Evolutionary conservation across 1,139 yeast genomes (phyloP).

Genomic region (Protomyces pachydermus): DNA sequence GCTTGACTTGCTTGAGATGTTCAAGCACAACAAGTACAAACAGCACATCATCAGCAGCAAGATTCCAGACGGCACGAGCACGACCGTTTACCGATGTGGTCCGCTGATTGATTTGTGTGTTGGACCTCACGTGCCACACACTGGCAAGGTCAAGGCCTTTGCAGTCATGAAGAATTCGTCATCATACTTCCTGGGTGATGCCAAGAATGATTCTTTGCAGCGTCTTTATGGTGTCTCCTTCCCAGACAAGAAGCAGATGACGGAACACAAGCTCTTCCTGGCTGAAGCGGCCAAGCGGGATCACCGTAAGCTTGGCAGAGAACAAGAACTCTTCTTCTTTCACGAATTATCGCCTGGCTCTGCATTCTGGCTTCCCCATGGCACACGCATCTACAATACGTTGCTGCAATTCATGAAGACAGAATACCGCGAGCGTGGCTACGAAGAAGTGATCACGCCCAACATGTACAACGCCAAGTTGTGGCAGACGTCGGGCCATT

Average conservation of each 20-base stretch:
- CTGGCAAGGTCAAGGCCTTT: slow-evolving; percentile 93
- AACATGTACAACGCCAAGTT: slow-evolving; percentile 75
- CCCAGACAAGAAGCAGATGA: slow-evolving; percentile 97
- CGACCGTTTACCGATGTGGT: slow-evolving; percentile 98
- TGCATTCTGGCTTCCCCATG: slow-evolving; percentile 79
- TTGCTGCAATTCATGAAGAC: slow-evolving; percentile 74
- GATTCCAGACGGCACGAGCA: slow-evolving; percentile 91
- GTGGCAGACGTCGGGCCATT: slow-evolving; percentile 93
- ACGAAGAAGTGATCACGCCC: slow-evolving; percentile 90
- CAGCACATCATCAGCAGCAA: slow-evolving; percentile 79
- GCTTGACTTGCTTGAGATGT: slow-evolving; percentile 88
- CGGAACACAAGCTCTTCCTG: slow-evolving; percentile 87
- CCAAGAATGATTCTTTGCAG: slow-evolving; percentile 89
- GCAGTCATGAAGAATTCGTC: slow-evolving; percentile 93
- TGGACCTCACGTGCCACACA: slow-evolving; percentile 98
- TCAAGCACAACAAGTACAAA: slow-evolving; percentile 91
- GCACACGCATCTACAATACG: slow-evolving; percentile 77
- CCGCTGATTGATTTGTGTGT: slow-evolving; percentile 94
- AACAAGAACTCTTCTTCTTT: slow-evolving; percentile 92
- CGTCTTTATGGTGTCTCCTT: slow-evolving; percentile 97
- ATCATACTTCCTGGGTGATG: slow-evolving; percentile 91
- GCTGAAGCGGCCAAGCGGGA: slow-evolving; percentile 97
- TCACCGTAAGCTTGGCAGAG: slow-evolving; percentile 93
- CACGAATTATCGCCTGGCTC: slow-evolving; percentile 97
- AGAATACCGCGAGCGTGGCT: slow-evolving; percentile 77